A percentile compares a stretch with the other conserved stretches of the same genome.
phyloP scores from a whole-genome alignment of 1,284 basidiomycete genomes.

The Wallemia mellicola region DNA sequence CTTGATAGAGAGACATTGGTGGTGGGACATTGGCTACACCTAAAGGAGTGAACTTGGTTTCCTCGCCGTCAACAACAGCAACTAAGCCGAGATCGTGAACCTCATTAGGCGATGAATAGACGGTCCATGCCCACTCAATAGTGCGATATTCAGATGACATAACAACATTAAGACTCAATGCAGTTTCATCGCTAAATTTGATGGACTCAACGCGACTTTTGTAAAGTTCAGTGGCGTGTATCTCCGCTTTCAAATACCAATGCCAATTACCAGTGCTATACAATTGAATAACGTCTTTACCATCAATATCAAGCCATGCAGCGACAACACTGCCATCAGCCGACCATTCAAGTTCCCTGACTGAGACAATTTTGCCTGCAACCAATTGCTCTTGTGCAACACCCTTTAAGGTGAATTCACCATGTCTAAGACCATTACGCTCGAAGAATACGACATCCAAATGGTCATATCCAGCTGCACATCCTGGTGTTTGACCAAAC shows the following conservation, averaged over 20 bases:
- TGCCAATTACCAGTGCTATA: slow-evolving; percentile 32
- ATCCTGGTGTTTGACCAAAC: slow-evolving; percentile 31
- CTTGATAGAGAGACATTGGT: slow-evolving; percentile 56
- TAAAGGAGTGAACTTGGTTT: slow-evolving; percentile 10
- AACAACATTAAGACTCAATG: slow-evolving; percentile 20
- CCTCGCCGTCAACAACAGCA: slow-evolving; percentile 71
- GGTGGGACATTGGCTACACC: slow-evolving; percentile 44
- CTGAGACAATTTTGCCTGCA: slow-evolving; percentile 26
- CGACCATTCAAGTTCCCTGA: slow-evolving; percentile 60
- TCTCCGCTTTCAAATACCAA: slow-evolving; percentile 56
- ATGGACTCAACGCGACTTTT: neutral
- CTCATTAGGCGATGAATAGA: slow-evolving; percentile 12
- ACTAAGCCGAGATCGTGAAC: slow-evolving; percentile 57
- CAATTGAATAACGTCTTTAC: slow-evolving; percentile 34
- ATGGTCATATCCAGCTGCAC: slow-evolving; percentile 22
- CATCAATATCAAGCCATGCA: slow-evolving; percentile 45
- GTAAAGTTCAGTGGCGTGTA: neutral
- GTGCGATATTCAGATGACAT: neutral
- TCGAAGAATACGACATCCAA: slow-evolving; percentile 89
- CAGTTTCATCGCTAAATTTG: slow-evolving; percentile 3
- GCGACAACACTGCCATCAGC: slow-evolving; percentile 59
- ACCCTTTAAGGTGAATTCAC: slow-evolving; percentile 41
- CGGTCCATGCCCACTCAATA: slow-evolving; percentile 2
- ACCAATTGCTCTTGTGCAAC: neutral
- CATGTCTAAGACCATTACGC: slow-evolving; percentile 69